Evolutionary conservation across 2,329 filamentous ascomycete species (phyloP).

Genomic region (Arthroderma sp.): DNA sequence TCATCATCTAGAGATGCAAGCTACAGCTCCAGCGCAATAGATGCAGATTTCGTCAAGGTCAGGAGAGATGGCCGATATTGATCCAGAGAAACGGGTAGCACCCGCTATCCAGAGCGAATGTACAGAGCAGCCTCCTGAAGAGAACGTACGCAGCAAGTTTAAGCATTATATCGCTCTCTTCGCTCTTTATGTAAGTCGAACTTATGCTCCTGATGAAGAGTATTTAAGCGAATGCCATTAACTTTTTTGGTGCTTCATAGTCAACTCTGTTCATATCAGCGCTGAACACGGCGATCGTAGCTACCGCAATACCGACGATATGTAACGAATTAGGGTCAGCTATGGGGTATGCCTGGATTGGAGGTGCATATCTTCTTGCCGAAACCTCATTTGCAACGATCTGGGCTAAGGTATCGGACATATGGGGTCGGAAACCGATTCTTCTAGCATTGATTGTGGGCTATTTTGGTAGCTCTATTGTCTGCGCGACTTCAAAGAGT

Average conservation of each 20-base stretch:
- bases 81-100: no score
- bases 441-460: slow-evolving; percentile 35
- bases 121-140: no score
- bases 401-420: slow-evolving; percentile 53
- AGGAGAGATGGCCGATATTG: no score
- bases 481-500: slow-evolving; percentile 35
- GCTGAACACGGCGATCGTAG: slow-evolving; percentile 42
- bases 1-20: no score
- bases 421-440: slow-evolving; percentile 45
- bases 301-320: slow-evolving; percentile 49
- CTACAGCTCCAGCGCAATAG: no score
- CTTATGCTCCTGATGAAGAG: no score
- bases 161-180: no score
- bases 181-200: no score
- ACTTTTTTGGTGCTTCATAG: slow-evolving; percentile 5
- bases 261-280: slow-evolving; percentile 23
- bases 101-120: no score
- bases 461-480: slow-evolving; percentile 38
- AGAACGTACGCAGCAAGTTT: no score
- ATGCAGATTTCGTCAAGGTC: no score
- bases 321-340: slow-evolving; percentile 50
- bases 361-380: slow-evolving; percentile 57
- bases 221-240: no score
- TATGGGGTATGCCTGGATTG: slow-evolving; percentile 65
- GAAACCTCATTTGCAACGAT: slow-evolving; percentile 53